These are phyloP conservation scores for Solanum aculeatissimum DNA, from an alignment of 305 asterid species.

Conservation along the genomic window DNA sequence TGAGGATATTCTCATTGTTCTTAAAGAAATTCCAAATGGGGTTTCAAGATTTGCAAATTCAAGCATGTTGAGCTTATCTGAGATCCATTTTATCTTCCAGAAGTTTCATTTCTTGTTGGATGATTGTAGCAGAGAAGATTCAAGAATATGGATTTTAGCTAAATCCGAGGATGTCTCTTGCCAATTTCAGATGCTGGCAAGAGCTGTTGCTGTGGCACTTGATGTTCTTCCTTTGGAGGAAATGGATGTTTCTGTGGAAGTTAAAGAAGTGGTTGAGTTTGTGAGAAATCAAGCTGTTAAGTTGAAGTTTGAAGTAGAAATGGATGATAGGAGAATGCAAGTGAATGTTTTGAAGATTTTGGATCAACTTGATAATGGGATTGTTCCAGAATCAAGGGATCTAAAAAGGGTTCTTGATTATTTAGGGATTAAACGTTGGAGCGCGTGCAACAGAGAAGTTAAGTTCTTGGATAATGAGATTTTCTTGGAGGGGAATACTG, in stretches of 20 bases:
- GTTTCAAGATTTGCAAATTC: slow-evolving; percentile 8
- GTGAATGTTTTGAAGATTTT: slow-evolving; percentile 18
- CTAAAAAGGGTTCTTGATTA: slow-evolving; percentile 37
- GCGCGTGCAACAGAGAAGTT: slow-evolving; percentile 39
- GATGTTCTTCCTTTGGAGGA: slow-evolving; percentile 36
- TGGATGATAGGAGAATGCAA: slow-evolving; percentile 22
- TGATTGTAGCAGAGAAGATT: slow-evolving; percentile 52
- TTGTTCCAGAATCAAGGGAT: slow-evolving; percentile 34
- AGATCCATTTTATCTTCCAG: slow-evolving; percentile 71
- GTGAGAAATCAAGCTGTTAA: slow-evolving; percentile 35
- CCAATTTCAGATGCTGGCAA: slow-evolving; percentile 38
- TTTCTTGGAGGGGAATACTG: slow-evolving; percentile 17
- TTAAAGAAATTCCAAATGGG: slow-evolving; percentile 30
- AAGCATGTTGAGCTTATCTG: slow-evolving; percentile 38
- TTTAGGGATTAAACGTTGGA: slow-evolving; percentile 53
- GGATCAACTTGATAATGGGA: slow-evolving; percentile 25
- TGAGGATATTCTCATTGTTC: slow-evolving; percentile 39
- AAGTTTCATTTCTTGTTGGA: slow-evolving; percentile 50
- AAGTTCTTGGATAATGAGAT: slow-evolving; percentile 47
- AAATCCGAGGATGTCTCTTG: slow-evolving; percentile 32
- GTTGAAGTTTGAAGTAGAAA: slow-evolving; percentile 27
- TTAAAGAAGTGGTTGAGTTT: slow-evolving; percentile 40
- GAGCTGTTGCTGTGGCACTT: slow-evolving; percentile 39
- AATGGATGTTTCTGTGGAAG: slow-evolving; percentile 28
- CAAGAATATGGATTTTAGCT: slow-evolving; percentile 46